These are phyloP conservation scores for Schwanniomyces vanrijiae DNA, from an alignment of 805 yeast species.

Conservation along the genomic window DNA sequence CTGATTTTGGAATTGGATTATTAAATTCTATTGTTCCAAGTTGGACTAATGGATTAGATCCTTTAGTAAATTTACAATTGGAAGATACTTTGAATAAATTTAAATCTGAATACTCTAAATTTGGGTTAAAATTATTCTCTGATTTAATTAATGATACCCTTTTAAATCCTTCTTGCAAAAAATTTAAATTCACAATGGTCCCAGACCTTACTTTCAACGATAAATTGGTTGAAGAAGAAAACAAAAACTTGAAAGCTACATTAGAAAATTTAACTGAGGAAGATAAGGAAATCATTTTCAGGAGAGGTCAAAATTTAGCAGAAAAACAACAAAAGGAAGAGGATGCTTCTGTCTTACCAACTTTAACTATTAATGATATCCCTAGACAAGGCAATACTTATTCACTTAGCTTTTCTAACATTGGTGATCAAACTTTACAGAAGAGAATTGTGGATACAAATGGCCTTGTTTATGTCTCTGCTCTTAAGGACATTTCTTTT, in stretches of 20 bases:
- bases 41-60: slow-evolving; percentile 83
- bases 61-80: slow-evolving; percentile 66
- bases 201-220: slow-evolving; percentile 63
- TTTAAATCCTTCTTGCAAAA: slow-evolving; percentile 45
- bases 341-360: slow-evolving; percentile 78
- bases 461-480: slow-evolving; percentile 76
- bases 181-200: slow-evolving; percentile 71
- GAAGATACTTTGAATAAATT: slow-evolving; percentile 60
- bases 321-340: slow-evolving; percentile 67
- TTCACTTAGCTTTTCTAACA: slow-evolving; percentile 24
- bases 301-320: slow-evolving; percentile 60
- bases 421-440: slow-evolving; percentile 35
- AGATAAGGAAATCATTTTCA: slow-evolving; percentile 57
- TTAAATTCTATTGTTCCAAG: slow-evolving; percentile 75
- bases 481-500: slow-evolving; percentile 57
- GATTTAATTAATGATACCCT: slow-evolving; percentile 56
- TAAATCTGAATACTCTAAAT: slow-evolving; percentile 53
- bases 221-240: slow-evolving; percentile 56
- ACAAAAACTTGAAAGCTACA: slow-evolving; percentile 44
- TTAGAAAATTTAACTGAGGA: slow-evolving; percentile 46
- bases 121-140: slow-evolving; percentile 57
- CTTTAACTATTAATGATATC: slow-evolving; percentile 73
- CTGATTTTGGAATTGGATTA: slow-evolving; percentile 84
- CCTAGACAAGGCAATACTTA: slow-evolving; percentile 49
- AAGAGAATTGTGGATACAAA: slow-evolving; percentile 68